A percentile compares a stretch with the other conserved stretches of the same genome.
These are phyloP conservation scores for Ogataea populi-albae DNA, from an alignment of 805 yeast species.

Conservation along the genomic window DNA sequence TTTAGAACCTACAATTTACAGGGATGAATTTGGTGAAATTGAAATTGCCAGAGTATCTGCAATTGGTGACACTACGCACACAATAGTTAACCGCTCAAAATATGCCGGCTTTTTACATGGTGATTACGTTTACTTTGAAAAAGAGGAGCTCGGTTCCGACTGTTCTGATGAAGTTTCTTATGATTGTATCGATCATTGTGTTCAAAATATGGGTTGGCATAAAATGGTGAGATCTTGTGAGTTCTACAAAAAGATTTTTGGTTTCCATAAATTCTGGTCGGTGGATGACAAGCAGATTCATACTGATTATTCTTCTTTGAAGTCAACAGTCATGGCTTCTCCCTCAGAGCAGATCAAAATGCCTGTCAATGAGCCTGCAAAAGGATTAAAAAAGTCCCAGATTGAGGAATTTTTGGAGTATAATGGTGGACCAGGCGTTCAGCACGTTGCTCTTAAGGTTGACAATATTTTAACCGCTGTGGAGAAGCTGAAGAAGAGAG, in stretches of 20 bases:
- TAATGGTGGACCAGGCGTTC: slow-evolving; percentile 80
- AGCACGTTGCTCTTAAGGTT: slow-evolving; percentile 74
- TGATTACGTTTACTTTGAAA: slow-evolving; percentile 10
- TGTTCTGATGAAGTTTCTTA: slow-evolving; percentile 30
- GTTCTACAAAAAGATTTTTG: slow-evolving; percentile 60
- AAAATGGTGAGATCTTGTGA: slow-evolving; percentile 56
- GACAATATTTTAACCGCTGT: slow-evolving; percentile 59
- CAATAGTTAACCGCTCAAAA: slow-evolving; percentile 48
- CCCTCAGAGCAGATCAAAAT: slow-evolving; percentile 62
- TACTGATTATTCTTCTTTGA: slow-evolving; percentile 66
- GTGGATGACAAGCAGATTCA: slow-evolving; percentile 76
- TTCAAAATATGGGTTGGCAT: slow-evolving; percentile 74
- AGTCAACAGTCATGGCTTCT: slow-evolving; percentile 76
- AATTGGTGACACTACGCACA: slow-evolving; percentile 66
- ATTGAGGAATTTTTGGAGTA: slow-evolving; percentile 78
- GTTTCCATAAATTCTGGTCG: slow-evolving; percentile 80
- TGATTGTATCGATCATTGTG: slow-evolving; percentile 68
- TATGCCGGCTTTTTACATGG: slow-evolving; percentile 31
- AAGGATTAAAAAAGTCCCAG: slow-evolving; percentile 64
- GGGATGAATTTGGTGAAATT: slow-evolving; percentile 51
- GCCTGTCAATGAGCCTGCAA: slow-evolving; percentile 85
- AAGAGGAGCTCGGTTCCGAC: not conserved
- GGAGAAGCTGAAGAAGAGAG: slow-evolving; percentile 50
- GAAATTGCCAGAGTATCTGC: slow-evolving; percentile 50
- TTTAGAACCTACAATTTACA: slow-evolving; percentile 18